Base-by-base conservation (phyloP, 805 yeast genomes). In the Saccharomycopsis microspora region DNA sequence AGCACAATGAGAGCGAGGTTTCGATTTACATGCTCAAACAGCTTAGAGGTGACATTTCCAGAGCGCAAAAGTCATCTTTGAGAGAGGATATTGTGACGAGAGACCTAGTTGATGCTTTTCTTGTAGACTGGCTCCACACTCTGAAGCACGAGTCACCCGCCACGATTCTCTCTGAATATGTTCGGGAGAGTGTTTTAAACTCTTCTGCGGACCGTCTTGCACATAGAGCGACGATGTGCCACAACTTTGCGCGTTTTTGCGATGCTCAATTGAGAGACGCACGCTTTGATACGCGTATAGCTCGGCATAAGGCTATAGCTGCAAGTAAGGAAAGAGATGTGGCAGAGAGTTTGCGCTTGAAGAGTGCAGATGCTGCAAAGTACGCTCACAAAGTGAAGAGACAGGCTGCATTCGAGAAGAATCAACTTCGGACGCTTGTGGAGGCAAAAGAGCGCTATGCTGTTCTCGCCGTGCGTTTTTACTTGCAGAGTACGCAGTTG, bases 201-300 rank as follows among this genome's bases (percentile, higher is more conserved):
- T 33, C 33, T 10, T 29, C 42, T 28, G 5, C 10, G 4, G 35
- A 5, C 19, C 8, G 5, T 5, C 33, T 33, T 7, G 11, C 8
- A 5, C 43, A 43, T 32, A 6, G 9, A 3, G 19, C 80, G 0
- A 61, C 65, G 35, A 71, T 80, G 4, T 82, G 61, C 57, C 81
- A 75, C 51, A 67, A 70, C 3, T 71, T 83, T 55, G 97, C 89
- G 0, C 66, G 70, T 32, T 88, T 88, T 58, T 84, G 96, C 59
- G 83, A 82, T 55, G 63, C 67, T 5, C 89, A 85, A 56, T 62
- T 74, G 32, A 71, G 73, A 52, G 69, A 74, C 4, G 58, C 69
- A 4, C 62, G 64, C 2, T 58, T 71, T 19, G 68, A 64, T 39
- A 73, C 70, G 3, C 74, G 74, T 10, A 66, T 82, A 1, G 54